Base-by-base conservation (phyloP, 345 rosid species). In the Streptanthus diversifolius region DNA sequence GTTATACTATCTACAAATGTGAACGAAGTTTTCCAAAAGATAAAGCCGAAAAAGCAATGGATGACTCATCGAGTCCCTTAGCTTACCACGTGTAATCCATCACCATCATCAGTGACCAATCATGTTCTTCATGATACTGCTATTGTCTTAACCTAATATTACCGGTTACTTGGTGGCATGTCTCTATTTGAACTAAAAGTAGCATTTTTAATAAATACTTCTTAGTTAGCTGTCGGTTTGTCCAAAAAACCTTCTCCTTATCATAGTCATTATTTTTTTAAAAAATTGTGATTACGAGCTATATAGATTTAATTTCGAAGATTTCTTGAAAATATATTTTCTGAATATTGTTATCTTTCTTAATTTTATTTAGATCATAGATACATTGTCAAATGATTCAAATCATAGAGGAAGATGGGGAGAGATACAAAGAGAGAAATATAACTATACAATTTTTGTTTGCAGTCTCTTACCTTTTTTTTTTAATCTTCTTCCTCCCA, bases 401-500 rank as follows among this genome's bases (percentile, higher is more conserved):
- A 41, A 51, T 18, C 41, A 58, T 15, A 57, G 9, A 21, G 18
- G 39, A 44, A 21, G 36, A 44, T 57, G 47, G 6, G 74, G 33
- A 36, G 59, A 48, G 39, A 59, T 59, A 2, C 59, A 59, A 36
- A 70, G 41, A 71, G 60, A 49, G 32, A 59, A 49, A 61, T 30
- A 13, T 27, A 49, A 37, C n/a, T 22, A 56, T 36, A 60, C 49
- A 51, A 2, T 2, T 62, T 52, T 30, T 72, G 70, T 64, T 64
- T 73, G 65, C 40, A 44, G 39, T 64, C 51, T 65, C 59, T 1
- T 29, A 25, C 3, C 5, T 5, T 0, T 8, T 51, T 24, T 24
- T 64, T 54, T 21, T 3, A 1, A 43, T 73, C 71, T 65, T 44
- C 65, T 55, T 55, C 58, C 49, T 64, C 37, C 48, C 56, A 54